Base-by-base conservation (phyloP, 108 stramenopile genomes). In the Cafeteria roenbergensis region DNA sequence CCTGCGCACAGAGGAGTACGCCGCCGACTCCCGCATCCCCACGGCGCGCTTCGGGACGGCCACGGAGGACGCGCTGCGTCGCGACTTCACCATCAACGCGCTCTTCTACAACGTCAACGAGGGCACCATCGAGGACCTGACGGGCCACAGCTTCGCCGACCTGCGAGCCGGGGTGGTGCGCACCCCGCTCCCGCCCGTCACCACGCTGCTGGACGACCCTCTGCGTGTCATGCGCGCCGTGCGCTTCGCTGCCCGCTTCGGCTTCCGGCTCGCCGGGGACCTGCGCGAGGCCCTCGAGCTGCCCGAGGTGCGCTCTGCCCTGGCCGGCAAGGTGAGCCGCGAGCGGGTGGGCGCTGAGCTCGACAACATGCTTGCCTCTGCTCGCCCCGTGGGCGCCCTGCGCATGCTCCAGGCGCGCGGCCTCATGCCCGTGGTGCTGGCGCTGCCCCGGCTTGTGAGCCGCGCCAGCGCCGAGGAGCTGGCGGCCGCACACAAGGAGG, bases 71-170 rank as follows among this genome's bases (percentile, higher is more conserved):
- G 87, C 94, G 1, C 59, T 75, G 20, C 87, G 95, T 17, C 75
- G 95, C 62, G 95, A 96, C 71, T 93, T 92, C 66, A 93, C 90
- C 25, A 80, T 93, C 59, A 96, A 96, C 76, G 83, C 92, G 0
- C 72, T 96, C 32, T 96, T 90, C 72, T 93, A 81, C 85, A 96
- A 96, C 74, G 70, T 93, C 26, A 77, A 86, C 27, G 81, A 84
- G 0, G 36, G 73, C 1, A 36, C 64, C 8, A 68, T 95, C 14
- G 94, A 95, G 78, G 94, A 95, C 75, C 88, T 86, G 85, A 93
- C 91, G 0, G 73, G 78, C 0, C 65, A 80, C 22, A 91, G 94
- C 3, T 73, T 90, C 58, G 76, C 77, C 31, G 94, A 95, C 78
- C 66, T 95, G 35, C 61, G 71, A 34, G 66, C 74, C 32, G 86